Conservation (phyloP, 2,329 filamentous ascomycete genomes). For the Geoglossum cookeanum region DNA sequence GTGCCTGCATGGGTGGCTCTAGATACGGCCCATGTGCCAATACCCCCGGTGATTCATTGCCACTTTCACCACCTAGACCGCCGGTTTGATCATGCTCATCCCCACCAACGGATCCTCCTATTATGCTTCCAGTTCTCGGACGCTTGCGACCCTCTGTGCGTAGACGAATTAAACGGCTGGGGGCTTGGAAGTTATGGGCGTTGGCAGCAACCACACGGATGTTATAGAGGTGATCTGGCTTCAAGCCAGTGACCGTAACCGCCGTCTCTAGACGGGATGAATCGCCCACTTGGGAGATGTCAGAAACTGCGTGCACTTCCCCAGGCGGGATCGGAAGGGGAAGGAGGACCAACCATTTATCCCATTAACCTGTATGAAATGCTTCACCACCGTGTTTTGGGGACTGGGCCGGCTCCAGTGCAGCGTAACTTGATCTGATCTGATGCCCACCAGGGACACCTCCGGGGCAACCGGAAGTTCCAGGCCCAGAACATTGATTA, state of each 20-base stretch:
- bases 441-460: conserved; percentile 79
- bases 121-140: conserved; percentile 7
- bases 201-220: conserved; percentile 85
- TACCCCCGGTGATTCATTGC: conserved; percentile 18
- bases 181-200: conserved; percentile 77
- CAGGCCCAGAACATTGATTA: conserved; percentile 79
- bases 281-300: conserved; percentile 48
- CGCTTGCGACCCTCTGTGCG: conserved; percentile 46
- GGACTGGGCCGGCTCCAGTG: conserved; percentile 69
- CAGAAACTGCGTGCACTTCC: conserved; percentile 6
- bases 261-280: conserved; percentile 63
- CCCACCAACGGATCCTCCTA: conserved; percentile 10
- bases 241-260: conserved; percentile 77
- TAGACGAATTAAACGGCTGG: conserved; percentile 68
- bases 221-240: conserved; percentile 79
- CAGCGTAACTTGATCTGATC: conserved; percentile 67
- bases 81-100: conserved; percentile 10
- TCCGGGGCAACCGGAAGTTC: conserved; percentile 83
- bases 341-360: conserved; percentile 48
- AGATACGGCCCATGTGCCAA: conserved; percentile 35
- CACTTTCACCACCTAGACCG: neutral
- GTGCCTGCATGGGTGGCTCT: conserved; percentile 42
- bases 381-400: conserved; percentile 56
- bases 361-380: conserved; percentile 84
- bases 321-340: neutral